Evolutionary conservation across 2,329 filamentous ascomycete species (phyloP), one percentile per base, ranked within the genome.

Genomic region (Verticillium longisporum): DNA sequence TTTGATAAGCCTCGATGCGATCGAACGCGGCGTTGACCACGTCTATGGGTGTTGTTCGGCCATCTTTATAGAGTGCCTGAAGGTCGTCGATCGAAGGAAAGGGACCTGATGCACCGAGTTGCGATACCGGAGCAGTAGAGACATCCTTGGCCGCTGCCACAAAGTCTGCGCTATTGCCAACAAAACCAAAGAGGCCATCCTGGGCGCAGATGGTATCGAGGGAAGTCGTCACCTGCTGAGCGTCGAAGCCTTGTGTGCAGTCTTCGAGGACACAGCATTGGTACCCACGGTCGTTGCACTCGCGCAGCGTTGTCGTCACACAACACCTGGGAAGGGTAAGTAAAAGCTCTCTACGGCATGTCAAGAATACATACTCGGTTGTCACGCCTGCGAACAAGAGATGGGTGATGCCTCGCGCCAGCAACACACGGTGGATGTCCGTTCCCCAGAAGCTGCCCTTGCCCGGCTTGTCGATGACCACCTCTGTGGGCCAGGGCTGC

Each of bases 381-480:
- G 83, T 86, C 11, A 86, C 82, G 1, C 83, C 83, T n/a, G 77
- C 73, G 38, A 87, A 75, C 1, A 87, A 71, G 1, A 87, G 69
- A 69, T 87, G 83, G 2, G 83, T 86, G 60, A 86, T 80, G 0
- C 79, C 83, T 64, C 78, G 74, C 31, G 81, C 79, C 62, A 83
- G 75, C 56, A 87, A 71, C 26, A 77, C 74, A 61, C 83, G 78
- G 65, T 85, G 75, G 6, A 87, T 72, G 32, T 73, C 72, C 0
- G 84, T 87, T 37, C 80, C 78, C 81, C 81, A 86, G 66, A 85
- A 86, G 2, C 80, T 80, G 14, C 83, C 83, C 67, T 85, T 86
- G 9, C 83, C 83, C 2, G 81, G 80, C 69, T 85, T 85, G 68
- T 86, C 83, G 55, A 86, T 79, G 3, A 86, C 76, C 1, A 78